Conservation (phyloP, 441 rosid species). For the Omphalea diandra region DNA sequence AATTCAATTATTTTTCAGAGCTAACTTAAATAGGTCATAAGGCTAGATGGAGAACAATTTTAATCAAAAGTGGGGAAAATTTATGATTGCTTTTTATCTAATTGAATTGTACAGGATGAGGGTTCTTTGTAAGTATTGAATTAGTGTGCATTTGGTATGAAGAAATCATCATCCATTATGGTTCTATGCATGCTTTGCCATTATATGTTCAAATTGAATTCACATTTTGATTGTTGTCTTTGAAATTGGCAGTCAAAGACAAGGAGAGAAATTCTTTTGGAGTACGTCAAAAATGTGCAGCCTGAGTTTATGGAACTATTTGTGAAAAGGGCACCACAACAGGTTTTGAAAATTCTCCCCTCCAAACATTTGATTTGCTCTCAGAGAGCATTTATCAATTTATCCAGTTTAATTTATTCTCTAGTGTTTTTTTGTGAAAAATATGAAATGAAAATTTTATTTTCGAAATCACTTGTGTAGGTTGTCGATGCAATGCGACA, state of each 20-base stretch:
- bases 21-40: neutral
- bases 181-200: slow-evolving; percentile 12
- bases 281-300: slow-evolving; percentile 93
- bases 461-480: slow-evolving; percentile 29
- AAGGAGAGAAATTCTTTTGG: slow-evolving; percentile 84
- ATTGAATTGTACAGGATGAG: neutral
- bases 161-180: neutral
- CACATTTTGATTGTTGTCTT: slow-evolving; percentile 17
- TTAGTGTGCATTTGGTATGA: neutral
- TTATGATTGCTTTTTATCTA: neutral
- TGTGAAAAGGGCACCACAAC: slow-evolving; percentile 84
- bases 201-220: slow-evolving; percentile 18
- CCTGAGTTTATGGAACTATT: slow-evolving; percentile 96
- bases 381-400: neutral
- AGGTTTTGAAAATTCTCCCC: slow-evolving; percentile 39
- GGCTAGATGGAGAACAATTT: neutral
- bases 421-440: neutral
- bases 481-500: slow-evolving; percentile 97
- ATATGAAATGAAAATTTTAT: slow-evolving; percentile 2
- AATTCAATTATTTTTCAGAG: neutral
- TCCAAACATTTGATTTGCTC: neutral
- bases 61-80: neutral
- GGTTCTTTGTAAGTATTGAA: neutral
- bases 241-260: slow-evolving; percentile 46
- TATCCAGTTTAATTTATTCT: slow-evolving; percentile 11